phyloP scores from a whole-genome alignment of 2,329 filamentous ascomycete species.

The Dothidotthia symphoricarpi region DNA sequence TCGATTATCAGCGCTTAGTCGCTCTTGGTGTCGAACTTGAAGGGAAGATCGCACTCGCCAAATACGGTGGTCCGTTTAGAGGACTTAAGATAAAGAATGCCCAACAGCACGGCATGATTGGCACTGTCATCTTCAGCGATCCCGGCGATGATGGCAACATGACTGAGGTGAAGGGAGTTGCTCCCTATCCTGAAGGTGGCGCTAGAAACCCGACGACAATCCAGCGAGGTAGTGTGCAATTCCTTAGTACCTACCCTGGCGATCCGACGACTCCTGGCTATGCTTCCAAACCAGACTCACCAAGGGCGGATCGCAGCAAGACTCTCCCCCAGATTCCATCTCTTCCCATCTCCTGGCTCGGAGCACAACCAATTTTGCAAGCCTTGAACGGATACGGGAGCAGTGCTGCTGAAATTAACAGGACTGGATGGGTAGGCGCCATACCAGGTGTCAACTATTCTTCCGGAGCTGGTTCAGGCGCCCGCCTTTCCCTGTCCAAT shows the following conservation, averaged over 20 bases:
- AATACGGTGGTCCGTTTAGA: constrained; percentile 48
- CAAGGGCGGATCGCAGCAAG: constrained; percentile 63
- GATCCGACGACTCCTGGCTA: constrained; percentile 57
- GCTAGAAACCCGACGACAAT: constrained; percentile 49
- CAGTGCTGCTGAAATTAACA: constrained; percentile 45
- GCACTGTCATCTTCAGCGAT: constrained; percentile 48
- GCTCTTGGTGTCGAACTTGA: constrained; percentile 46
- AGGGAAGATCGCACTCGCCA: constrained; percentile 51
- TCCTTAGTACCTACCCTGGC: constrained; percentile 58
- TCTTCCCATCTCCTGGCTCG: constrained; percentile 77
- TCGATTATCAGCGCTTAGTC: constrained; percentile 48
- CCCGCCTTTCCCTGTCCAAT: constrained; percentile 52
- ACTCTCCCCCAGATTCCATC: constrained; percentile 77
- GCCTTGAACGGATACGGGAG: constrained; percentile 81
- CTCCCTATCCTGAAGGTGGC: constrained; percentile 44
- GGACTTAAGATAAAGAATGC: constrained; percentile 50
- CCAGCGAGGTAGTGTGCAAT: constrained; percentile 53
- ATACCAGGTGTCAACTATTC: constrained; percentile 39
- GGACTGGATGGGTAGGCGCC: constrained; percentile 40
- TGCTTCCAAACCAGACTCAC: constrained; percentile 76
- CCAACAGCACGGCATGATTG: constrained; percentile 47
- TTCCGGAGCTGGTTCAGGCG: constrained; percentile 54
- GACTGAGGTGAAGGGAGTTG: constrained; percentile 48
- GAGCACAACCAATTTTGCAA: constrained; percentile 76
- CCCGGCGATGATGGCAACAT: constrained; percentile 49